These are phyloP conservation scores for Metarhizium humberi DNA, from an alignment of 2,329 filamentous ascomycete genomes.

Conservation along the genomic window DNA sequence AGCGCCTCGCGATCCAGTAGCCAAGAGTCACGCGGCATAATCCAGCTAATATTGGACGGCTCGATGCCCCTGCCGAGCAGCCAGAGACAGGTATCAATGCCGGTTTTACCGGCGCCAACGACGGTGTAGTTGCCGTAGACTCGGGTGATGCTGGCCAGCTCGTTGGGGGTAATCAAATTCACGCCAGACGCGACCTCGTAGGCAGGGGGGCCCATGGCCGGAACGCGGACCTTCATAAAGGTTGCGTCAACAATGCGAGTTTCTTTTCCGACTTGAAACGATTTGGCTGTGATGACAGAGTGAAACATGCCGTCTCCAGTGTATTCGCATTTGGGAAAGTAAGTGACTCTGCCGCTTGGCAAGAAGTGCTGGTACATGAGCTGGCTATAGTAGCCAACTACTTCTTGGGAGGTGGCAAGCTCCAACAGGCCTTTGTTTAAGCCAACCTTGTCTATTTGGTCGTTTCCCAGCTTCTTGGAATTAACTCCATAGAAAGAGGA, in stretches of 20 bases:
- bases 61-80: neutral
- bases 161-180: neutral
- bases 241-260: neutral
- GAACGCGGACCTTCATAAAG: neutral
- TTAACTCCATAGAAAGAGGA: neutral
- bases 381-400: neutral
- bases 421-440: neutral
- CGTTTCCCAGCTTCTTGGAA: neutral
- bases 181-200: neutral
- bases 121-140: neutral
- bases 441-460: neutral
- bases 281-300: neutral
- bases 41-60: neutral
- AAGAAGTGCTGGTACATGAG: neutral
- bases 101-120: neutral
- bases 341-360: neutral
- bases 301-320: neutral
- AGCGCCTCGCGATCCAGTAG: neutral
- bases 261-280: neutral
- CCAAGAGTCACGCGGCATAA: neutral
- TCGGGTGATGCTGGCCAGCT: neutral
- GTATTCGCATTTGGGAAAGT: neutral
- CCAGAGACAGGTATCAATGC: neutral
- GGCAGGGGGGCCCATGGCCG: neutral
- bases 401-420: neutral